Evolutionary conservation across 495 filamentous ascomycete genomes (phyloP).

Genomic region (Penicillium coffeae): DNA sequence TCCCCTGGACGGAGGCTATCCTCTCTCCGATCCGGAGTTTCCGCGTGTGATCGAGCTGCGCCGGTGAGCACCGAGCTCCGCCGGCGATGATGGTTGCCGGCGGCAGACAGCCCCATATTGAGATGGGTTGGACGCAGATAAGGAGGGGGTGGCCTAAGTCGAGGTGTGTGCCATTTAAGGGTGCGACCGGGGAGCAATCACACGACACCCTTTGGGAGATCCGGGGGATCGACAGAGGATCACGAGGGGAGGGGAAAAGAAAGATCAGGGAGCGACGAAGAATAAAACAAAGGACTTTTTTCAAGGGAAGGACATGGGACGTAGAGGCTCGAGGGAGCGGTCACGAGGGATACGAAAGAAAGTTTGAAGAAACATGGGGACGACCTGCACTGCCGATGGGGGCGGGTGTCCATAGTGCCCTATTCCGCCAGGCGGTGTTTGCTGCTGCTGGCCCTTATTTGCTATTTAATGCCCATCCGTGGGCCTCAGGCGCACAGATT

Average conservation of each 20-base stretch:
- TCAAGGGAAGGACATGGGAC: slow-evolving; percentile 2
- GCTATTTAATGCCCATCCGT: too few relatives aligned
- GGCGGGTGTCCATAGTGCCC: not conserved
- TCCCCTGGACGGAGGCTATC: slow-evolving; percentile 32
- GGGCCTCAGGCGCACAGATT: too few relatives aligned
- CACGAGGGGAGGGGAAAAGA: not conserved
- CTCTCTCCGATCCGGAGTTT: slow-evolving; percentile 46
- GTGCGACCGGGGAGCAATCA: slow-evolving; percentile 26
- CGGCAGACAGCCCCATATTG: slow-evolving; percentile 32
- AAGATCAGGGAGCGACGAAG: slow-evolving; percentile 1
- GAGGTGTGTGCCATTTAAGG: slow-evolving; percentile 19
- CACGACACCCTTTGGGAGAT: slow-evolving; percentile 12
- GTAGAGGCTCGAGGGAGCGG: slow-evolving; percentile 10
- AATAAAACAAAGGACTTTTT: not conserved
- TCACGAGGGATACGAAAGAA: slow-evolving; percentile 4
- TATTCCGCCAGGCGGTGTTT: slow-evolving; percentile 1
- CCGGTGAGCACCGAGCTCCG: slow-evolving; percentile 55
- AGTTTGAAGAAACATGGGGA: slow-evolving; percentile 10
- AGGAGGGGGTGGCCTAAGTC: slow-evolving; percentile 7
- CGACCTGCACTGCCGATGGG: not conserved
- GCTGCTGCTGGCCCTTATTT: not conserved
- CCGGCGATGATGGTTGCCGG: slow-evolving; percentile 52
- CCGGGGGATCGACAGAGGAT: slow-evolving; percentile 2
- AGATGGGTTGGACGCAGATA: slow-evolving; percentile 7
- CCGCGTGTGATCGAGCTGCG: slow-evolving; percentile 33